Conservation (phyloP, 352 stramenopile species). For the Phytophthora constricta region DNA sequence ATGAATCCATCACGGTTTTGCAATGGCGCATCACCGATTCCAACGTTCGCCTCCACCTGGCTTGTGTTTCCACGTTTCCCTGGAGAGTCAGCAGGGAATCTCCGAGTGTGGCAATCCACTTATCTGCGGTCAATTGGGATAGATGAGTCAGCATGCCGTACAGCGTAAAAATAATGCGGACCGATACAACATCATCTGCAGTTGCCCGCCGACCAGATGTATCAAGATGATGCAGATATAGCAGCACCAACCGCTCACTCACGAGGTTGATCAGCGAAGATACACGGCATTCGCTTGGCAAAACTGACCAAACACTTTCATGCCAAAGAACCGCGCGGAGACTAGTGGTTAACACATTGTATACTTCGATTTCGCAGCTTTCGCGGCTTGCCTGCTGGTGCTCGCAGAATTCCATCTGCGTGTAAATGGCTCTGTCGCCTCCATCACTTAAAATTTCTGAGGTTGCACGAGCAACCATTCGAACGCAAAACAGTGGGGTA, state of each 20-base stretch:
- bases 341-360: constrained; percentile 34
- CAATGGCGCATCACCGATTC: constrained; percentile 16
- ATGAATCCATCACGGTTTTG: constrained; percentile 17
- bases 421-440: neutral
- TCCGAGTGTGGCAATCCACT: constrained; percentile 32
- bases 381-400: constrained; percentile 16
- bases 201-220: constrained; percentile 6
- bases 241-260: constrained; percentile 39
- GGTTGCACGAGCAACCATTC: constrained; percentile 23
- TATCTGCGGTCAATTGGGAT: constrained; percentile 17
- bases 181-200: constrained; percentile 22
- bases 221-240: constrained; percentile 29
- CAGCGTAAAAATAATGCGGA: constrained; percentile 29
- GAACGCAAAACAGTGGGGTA: constrained; percentile 37
- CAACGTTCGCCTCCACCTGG: constrained; percentile 25
- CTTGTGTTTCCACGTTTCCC: constrained; percentile 18
- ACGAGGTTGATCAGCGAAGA: constrained; percentile 37
- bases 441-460: neutral
- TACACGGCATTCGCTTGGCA: constrained; percentile 19
- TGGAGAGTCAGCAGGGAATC: constrained; percentile 27
- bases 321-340: constrained; percentile 38
- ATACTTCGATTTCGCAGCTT: constrained; percentile 36
- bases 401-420: constrained; percentile 32
- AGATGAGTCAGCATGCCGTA: constrained; percentile 33
- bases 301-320: constrained; percentile 13